Evolutionary conservation across 2,329 filamentous ascomycete species (phyloP).

Genomic region (Fusarium tanahbumbuense): DNA sequence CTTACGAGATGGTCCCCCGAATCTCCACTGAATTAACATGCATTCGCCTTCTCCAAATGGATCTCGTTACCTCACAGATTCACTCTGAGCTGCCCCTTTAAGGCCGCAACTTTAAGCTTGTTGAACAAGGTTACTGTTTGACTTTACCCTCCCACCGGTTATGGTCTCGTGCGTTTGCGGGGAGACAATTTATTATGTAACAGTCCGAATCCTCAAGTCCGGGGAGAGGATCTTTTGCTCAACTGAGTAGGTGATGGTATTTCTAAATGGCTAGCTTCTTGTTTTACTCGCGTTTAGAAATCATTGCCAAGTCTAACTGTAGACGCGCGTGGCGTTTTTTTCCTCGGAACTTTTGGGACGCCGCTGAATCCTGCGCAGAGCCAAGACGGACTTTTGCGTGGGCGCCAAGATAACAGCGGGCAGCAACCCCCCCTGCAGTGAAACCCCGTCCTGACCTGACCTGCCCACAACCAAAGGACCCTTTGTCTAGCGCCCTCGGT

Average conservation of each 20-base stretch:
- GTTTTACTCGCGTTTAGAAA: background rate
- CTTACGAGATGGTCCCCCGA: background rate
- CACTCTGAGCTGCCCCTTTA: conserved; percentile 22
- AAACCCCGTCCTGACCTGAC: conserved; percentile 2
- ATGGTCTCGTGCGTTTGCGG: conserved; percentile 12
- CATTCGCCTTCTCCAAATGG: conserved; percentile 1
- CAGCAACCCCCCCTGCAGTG: conserved; percentile 6
- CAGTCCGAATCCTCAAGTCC: background rate
- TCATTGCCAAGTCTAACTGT: background rate
- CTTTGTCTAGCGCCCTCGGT: conserved; percentile 37
- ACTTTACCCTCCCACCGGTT: background rate
- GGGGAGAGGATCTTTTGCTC: conserved; percentile 2
- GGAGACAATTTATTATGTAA: conserved; percentile 23
- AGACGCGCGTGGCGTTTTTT: background rate
- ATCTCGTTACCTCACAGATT: conserved; percentile 30
- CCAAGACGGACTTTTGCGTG: conserved; percentile 35
- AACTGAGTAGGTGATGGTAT: background rate
- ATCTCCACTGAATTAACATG: conserved; percentile 33
- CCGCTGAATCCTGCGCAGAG: background rate
- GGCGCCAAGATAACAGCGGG: conserved; percentile 15
- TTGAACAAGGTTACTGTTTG: conserved; percentile 15
- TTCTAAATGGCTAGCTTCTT: background rate
- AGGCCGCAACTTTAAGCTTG: conserved; percentile 20
- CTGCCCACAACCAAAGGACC: conserved; percentile 24
- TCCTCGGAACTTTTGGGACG: conserved; percentile 31